Conservation (phyloP, 345 rosid species). For the Cardamine chenopodiifolia region DNA sequence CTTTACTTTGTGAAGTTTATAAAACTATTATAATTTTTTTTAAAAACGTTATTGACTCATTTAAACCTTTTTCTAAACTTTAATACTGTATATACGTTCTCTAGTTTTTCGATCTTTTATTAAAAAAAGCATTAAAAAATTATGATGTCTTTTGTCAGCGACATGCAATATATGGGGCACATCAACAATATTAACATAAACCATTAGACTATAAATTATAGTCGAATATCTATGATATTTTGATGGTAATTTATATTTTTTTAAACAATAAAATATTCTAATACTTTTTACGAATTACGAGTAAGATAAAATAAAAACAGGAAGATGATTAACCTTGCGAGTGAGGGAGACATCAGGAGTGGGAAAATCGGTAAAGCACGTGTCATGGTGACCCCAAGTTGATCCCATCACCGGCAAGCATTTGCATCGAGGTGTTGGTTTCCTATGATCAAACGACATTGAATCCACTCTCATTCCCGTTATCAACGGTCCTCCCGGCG, state of each 20-base stretch:
- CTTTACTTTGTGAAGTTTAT: background rate
- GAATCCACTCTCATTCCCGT: constrained; percentile 78
- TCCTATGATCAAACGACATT: constrained; percentile 83
- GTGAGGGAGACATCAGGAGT: constrained; percentile 75
- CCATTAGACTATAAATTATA: background rate
- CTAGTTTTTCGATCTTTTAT: too few species aligned
- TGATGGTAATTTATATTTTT: background rate
- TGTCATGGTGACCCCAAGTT: constrained; percentile 67
- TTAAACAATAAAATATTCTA: background rate
- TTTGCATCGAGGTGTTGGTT: constrained; percentile 83
- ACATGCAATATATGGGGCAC: background rate
- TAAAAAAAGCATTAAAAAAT: too few species aligned
- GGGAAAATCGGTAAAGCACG: constrained; percentile 81
- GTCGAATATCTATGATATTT: background rate
- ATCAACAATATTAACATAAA: background rate
- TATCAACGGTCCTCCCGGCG: constrained; percentile 90
- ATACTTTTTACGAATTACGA: background rate
- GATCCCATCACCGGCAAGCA: constrained; percentile 82
- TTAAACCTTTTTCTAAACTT: background rate
- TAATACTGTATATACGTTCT: background rate
- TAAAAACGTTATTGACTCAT: background rate
- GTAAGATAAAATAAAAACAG: background rate
- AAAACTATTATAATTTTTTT: background rate
- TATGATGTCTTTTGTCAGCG: background rate
- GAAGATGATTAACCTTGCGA: constrained; percentile 73